phyloP scores from a whole-genome alignment of 345 rosid species.

The Populus alba region DNA sequence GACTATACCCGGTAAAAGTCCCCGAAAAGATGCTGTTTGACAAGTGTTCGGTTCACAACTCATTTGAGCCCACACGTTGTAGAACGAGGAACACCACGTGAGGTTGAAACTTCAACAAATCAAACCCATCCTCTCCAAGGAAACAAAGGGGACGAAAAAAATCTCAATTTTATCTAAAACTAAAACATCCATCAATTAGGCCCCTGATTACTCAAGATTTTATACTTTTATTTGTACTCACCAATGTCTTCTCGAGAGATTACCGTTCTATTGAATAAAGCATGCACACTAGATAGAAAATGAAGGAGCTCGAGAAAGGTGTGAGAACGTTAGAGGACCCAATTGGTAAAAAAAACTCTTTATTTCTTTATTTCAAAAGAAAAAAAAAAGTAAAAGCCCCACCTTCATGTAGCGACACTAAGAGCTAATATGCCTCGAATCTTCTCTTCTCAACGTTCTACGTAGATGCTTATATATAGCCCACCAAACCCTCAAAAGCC shows the following conservation, averaged over 20 bases:
- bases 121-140: conserved; percentile 14
- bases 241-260: no score
- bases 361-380: no score
- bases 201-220: no score
- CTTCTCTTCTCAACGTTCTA: conserved; percentile 26
- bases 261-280: no score
- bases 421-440: conserved; percentile 45
- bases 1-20: neutral
- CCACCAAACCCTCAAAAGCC: neutral
- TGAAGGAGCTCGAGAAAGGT: no score
- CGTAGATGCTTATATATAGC: conserved; percentile 12
- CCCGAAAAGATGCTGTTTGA: neutral
- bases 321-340: no score
- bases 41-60: conserved; percentile 34
- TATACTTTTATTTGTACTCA: no score
- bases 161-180: neutral
- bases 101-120: conserved; percentile 1
- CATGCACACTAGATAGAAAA: no score
- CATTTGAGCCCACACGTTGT: conserved; percentile 16
- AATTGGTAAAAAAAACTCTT: no score
- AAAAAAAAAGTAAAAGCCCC: neutral
- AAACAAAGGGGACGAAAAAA: conserved; percentile 14
- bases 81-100: neutral
- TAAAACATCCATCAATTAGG: no score
- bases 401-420: conserved; percentile 18